phyloP scores from a whole-genome alignment of 805 yeast species.

The Torulaspora maleeae region DNA sequence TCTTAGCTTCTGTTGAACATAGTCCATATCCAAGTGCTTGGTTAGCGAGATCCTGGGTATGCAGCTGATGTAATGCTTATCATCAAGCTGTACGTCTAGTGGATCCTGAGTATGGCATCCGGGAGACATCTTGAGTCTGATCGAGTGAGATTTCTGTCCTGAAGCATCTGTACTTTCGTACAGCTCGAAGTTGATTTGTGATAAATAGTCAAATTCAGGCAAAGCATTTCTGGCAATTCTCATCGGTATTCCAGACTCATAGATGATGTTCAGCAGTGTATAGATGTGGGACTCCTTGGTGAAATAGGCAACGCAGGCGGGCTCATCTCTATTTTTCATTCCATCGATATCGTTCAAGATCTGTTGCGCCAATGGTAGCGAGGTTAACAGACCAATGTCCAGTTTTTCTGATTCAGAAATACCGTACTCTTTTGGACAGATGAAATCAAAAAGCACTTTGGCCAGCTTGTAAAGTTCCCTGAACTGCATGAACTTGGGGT shows the following conservation, averaged over 20 bases:
- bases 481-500: constrained; percentile 69
- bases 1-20: constrained; percentile 74
- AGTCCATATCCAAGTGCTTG: constrained; percentile 87
- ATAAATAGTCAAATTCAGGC: constrained; percentile 92
- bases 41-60: constrained; percentile 88
- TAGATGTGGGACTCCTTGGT: constrained; percentile 97
- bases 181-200: constrained; percentile 90
- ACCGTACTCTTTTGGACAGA: constrained; percentile 98
- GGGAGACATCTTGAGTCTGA: constrained; percentile 87
- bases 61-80: constrained; percentile 93
- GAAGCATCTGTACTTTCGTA: constrained; percentile 74
- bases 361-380: constrained; percentile 88
- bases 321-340: constrained; percentile 72
- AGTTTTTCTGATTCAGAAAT: constrained; percentile 91
- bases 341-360: constrained; percentile 73
- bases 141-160: constrained; percentile 78
- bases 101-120: constrained; percentile 99
- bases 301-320: constrained; percentile 84
- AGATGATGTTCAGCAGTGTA: constrained; percentile 82
- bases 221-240: constrained; percentile 90
- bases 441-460: constrained; percentile 91
- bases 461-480: constrained; percentile 86
- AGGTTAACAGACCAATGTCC: constrained; percentile 91
- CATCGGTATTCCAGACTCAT: constrained; percentile 92
- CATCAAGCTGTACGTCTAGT: constrained; percentile 91